Base-by-base conservation (phyloP, 2,329 filamentous ascomycete species). In the Anisogramma anomala region DNA sequence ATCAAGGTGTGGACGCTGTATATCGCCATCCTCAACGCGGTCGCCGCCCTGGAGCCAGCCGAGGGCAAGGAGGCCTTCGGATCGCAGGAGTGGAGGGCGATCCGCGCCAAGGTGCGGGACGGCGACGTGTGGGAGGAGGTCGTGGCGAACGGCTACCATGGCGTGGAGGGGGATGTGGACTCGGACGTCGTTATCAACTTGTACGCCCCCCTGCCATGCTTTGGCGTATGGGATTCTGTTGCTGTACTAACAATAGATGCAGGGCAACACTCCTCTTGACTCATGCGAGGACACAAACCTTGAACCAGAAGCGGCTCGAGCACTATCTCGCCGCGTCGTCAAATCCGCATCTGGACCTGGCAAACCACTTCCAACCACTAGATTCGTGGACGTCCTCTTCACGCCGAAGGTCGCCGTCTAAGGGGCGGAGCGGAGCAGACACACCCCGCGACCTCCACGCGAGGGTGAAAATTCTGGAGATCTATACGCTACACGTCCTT, bases 1-100 rank as follows among this genome's bases (percentile, higher is more conserved):
- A 82, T 94, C 60, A 98, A 96, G 63, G 82, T 96, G 49, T 98
- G 91, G 91, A 94, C 87, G 60, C 72, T 98, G 54, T 98, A 96
- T 59, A 73, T 96, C 50, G 94, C 88, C 14, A 82, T 95, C 37
- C 69, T 96, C 48, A 94, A 95, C 64, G 83, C 86, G 28, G 82
- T 95, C 49, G 69, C 94, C 26, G 89, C 96, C 55, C 69, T 96
- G 56, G 86, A 87, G 42, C 71, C 84, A 2, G 85, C 94, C 51
- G 88, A 95, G 60, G 91, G 89, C 36, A 94, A 91, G 65, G 76
- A 81, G 38, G 74, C 81, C 10, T 94, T 96, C 64, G 91, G 91
- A 3, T 79, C 77, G 39, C 77, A 84, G 55, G 80, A 85, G 58
- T 98, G 88, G 84, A 81, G 85, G 58, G 67, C 74, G 10, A 67